Base-by-base conservation (phyloP, 2,329 filamentous ascomycete species). In the Alternaria alternata region DNA sequence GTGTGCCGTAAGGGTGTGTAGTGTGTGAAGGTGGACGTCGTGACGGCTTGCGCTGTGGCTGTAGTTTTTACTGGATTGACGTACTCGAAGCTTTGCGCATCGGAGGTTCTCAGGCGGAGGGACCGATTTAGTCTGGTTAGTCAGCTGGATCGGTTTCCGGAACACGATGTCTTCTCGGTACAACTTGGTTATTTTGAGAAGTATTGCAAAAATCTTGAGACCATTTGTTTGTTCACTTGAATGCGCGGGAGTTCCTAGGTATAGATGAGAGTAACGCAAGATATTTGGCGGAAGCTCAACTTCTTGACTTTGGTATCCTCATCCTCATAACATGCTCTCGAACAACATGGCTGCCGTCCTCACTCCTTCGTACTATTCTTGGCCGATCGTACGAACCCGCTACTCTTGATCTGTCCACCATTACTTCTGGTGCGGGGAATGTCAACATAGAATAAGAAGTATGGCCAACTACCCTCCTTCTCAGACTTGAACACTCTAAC, bases 401-500 rank as follows among this genome's bases (percentile, higher is more conserved):
- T 16, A 3, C 4, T 9, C 2, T 30, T 11, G 28, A 11, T 5
- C 4, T 30, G 8, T 30, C 28, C 28, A 30, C 28, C 9, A 30
- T 9, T 11, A 30, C 28, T 4, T 36, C 11, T 20, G 26, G 20
- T n/a, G 20, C 26, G 4, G 4, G 47, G 7, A 3, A 22, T 44
- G 0, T 22, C 46, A 4, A 66, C 54, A 28, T 67, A 65, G 7
- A 67, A 65, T 36, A 68, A 8, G 14, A 68, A 46, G 22, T 66
- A 68, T 22, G 61, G 61, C 57, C 54, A 56, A 14, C 51, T 58
- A 2, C 56, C 58, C 18, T 47, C 41, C 46, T 63, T 62, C 42
- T 60, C 59, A 24, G 52, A 56, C 43, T 52, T 59, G 30, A 66
- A 68, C 8, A 66, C 55, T 20, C 59, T 61, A 4, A 66, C 59